A percentile compares a stretch with the other conserved stretches of the same genome.
Evolutionary conservation across 208 protist genomes (phyloP).

Genomic region (Plasmodiophora brassicae): DNA sequence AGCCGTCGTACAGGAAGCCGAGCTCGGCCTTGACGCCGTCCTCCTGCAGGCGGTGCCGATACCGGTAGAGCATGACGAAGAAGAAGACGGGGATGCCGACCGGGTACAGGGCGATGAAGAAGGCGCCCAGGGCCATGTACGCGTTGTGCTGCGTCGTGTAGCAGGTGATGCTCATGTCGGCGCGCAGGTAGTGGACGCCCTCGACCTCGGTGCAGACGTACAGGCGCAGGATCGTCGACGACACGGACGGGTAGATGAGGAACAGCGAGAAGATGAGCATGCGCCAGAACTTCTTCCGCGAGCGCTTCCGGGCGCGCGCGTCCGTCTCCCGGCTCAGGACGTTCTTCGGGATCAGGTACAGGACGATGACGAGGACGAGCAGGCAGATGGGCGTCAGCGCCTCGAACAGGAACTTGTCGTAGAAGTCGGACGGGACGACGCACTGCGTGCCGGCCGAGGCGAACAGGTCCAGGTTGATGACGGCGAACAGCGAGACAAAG

Average conservation of each 20-base stretch:
- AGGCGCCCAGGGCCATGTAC: not conserved
- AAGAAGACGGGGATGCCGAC: constrained; percentile 28
- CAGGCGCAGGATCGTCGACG: constrained; percentile 24
- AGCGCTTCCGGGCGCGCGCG: not conserved
- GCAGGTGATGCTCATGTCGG: not conserved
- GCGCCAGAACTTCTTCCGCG: constrained; percentile 31
- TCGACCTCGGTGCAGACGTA: constrained; percentile 30
- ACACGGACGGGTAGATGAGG: constrained; percentile 22
- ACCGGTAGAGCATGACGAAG: not conserved
- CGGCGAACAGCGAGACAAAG: not conserved
- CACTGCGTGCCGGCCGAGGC: not conserved
- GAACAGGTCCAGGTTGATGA: constrained; percentile 24
- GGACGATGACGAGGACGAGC: not conserved
- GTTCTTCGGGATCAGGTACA: not conserved
- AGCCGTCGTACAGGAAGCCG: constrained; percentile 20
- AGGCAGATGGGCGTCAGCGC: not conserved
- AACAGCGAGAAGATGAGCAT: constrained; percentile 17
- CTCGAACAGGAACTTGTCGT: constrained; percentile 24
- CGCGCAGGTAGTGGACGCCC: not conserved
- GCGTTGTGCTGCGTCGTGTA: not conserved
- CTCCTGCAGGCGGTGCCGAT: constrained; percentile 30
- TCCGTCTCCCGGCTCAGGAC: not conserved
- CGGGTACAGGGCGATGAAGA: constrained; percentile 21
- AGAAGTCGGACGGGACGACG: not conserved
- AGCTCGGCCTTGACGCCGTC: not conserved